phyloP scores from a whole-genome alignment of 2,329 filamentous ascomycete species.

The Drechslera avenae region DNA sequence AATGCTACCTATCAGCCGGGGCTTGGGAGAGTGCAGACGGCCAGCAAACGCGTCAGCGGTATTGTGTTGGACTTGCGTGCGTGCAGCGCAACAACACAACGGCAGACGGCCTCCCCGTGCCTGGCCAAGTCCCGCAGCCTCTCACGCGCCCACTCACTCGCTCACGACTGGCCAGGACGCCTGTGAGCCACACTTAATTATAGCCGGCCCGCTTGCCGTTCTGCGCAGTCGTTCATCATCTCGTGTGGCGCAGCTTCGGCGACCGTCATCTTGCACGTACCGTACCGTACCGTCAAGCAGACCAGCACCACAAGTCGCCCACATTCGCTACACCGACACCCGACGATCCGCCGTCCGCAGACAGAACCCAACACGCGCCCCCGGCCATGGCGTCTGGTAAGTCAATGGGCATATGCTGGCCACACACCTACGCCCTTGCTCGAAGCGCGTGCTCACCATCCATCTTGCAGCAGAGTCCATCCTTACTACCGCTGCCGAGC shows the following conservation, averaged over 20 bases:
- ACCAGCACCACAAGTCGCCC: no score
- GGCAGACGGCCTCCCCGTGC: no score
- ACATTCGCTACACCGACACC: no score
- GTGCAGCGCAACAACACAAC: no score
- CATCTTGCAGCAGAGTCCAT: constrained; percentile 55
- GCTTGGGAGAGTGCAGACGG: neutral
- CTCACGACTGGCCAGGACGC: constrained; percentile 1
- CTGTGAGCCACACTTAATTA: neutral
- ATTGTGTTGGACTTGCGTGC: neutral
- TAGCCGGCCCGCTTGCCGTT: no score
- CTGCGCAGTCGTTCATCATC: neutral
- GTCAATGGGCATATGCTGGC: no score
- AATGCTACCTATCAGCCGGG: neutral
- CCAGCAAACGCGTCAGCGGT: no score
- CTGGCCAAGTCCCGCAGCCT: neutral
- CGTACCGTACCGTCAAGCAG: no score
- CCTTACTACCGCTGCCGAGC: constrained; percentile 61
- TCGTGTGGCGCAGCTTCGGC: constrained; percentile 12
- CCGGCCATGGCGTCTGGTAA: neutral
- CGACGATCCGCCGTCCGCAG: constrained; percentile 1
- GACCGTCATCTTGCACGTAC: constrained; percentile 12
- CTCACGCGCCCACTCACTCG: no score
- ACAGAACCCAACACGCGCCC: neutral
- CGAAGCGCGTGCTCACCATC: no score
- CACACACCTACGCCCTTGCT: no score